Conservation (phyloP, 106 monocot species). For the Phalaenopsis equestris region DNA sequence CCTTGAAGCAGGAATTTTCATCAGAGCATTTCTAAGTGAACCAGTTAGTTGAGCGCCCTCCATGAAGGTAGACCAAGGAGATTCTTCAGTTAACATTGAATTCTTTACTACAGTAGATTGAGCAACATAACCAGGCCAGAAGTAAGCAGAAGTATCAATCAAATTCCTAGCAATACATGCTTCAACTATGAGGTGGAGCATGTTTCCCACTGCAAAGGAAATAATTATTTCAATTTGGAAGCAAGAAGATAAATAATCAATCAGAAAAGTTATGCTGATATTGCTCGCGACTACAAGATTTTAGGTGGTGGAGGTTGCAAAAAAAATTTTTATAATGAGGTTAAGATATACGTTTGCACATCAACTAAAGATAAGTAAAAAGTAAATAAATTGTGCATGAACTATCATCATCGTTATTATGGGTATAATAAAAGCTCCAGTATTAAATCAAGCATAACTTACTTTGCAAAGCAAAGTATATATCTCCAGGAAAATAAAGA, state of each 20-base stretch:
- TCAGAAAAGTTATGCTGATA: neutral
- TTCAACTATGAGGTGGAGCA: conserved; percentile 93
- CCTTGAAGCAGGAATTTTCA: conserved; percentile 81
- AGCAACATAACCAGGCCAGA: conserved; percentile 88
- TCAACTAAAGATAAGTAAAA: too few species aligned
- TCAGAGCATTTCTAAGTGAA: conserved; percentile 63
- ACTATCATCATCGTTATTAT: too few species aligned
- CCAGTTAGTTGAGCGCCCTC: conserved; percentile 52
- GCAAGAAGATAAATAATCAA: neutral
- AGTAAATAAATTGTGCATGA: too few species aligned
- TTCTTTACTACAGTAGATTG: conserved; percentile 36
- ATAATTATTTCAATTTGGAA: neutral
- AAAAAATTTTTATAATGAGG: too few species aligned
- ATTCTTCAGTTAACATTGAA: conserved; percentile 33
- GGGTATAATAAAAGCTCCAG: too few species aligned
- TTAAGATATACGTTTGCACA: too few species aligned
- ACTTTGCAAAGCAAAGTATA: too few species aligned
- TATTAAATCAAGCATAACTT: too few species aligned
- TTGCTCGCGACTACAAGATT: too few species aligned
- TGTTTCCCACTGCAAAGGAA: conserved; percentile 58
- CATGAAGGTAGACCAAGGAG: conserved; percentile 81
- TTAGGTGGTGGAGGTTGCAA: too few species aligned
- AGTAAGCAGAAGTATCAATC: conserved; percentile 89
- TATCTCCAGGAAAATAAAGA: too few species aligned
- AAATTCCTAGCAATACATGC: conserved; percentile 88